Base-by-base conservation (phyloP, 2,329 filamentous ascomycete genomes). In the Phialophora verrucosa region DNA sequence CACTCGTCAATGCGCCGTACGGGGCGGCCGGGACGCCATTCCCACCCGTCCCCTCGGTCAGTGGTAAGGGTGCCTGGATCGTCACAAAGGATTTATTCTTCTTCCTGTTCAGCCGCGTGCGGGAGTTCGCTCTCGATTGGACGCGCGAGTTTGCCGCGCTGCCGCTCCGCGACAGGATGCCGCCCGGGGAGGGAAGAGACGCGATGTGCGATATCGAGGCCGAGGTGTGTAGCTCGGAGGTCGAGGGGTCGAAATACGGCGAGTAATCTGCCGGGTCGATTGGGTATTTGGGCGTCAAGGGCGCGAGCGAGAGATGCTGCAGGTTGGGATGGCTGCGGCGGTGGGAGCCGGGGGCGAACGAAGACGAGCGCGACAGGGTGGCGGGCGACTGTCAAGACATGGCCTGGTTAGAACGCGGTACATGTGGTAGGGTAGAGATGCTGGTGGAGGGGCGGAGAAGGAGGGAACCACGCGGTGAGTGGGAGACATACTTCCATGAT, bases 261-360 rank as follows among this genome's bases (percentile, higher is more conserved):
- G 76, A 76, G 64, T 75, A 73, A 62, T 73, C 72, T 31, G 73
- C 69, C 27, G 68, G 71, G 44, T 84, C 83, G 72, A 84, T 81
- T 23, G 82, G 83, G 72, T 84, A 85, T 74, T 80, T 81, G 58
- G 82, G 80, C 62, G 83, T 84, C 63, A 89, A 80, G 47, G 86
- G 87, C 71, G 86, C 84, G n/a, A 88, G 81, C 51, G 86, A 87
- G 67, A 88, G 81, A 72, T 87, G 83, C n/a, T 71, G 69, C 60
- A 89, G 81, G 68, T 86, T 86, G 57, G 85, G 85, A 71, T 86
- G 84, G 58, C 85, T 88, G 64, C 86, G 85, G 57, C 83, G 82
- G 49, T 73, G 72, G 2, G 72, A 62, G 31, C 72, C 72, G 1
- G 72, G 72, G 10, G 70, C 67, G 53, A 72, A 74, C 31, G 72